Percentiles rank a stretch among this genome's conserved stretches.
Conservation (phyloP, 2,329 filamentous ascomycete genomes). For the Macrophomina phaseolina region DNA sequence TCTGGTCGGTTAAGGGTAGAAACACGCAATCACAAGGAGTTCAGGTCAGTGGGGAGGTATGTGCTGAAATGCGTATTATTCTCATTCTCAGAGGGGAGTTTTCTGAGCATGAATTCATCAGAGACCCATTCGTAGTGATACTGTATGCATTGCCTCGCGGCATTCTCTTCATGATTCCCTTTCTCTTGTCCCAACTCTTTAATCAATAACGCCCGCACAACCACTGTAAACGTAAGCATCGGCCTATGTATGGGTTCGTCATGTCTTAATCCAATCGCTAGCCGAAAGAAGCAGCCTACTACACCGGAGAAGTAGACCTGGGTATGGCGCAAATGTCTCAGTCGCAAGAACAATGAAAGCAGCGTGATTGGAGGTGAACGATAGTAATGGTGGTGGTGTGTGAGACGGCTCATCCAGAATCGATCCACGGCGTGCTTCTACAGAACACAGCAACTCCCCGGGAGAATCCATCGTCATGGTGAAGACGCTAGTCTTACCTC, state of each 20-base stretch:
- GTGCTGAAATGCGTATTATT: neutral
- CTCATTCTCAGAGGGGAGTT: neutral
- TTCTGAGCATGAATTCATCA: neutral
- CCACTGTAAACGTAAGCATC: neutral
- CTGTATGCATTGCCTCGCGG: neutral
- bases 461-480: neutral
- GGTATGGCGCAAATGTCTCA: conserved; percentile 17
- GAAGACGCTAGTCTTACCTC: neutral
- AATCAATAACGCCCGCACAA: neutral
- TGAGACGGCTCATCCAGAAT: neutral
- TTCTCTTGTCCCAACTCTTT: neutral
- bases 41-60: neutral
- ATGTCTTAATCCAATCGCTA: conserved; percentile 8
- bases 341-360: conserved; percentile 5
- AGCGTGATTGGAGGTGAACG: neutral
- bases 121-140: neutral
- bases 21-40: too few species aligned
- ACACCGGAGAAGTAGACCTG: conserved; percentile 17
- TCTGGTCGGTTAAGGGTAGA: too few species aligned
- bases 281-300: conserved; percentile 10
- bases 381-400: neutral
- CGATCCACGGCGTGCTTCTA: neutral
- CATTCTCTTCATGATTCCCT: neutral
- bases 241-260: neutral
- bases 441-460: neutral